Base-by-base conservation (phyloP, 108 stramenopile genomes). In the Nitzschia inconspicua region DNA sequence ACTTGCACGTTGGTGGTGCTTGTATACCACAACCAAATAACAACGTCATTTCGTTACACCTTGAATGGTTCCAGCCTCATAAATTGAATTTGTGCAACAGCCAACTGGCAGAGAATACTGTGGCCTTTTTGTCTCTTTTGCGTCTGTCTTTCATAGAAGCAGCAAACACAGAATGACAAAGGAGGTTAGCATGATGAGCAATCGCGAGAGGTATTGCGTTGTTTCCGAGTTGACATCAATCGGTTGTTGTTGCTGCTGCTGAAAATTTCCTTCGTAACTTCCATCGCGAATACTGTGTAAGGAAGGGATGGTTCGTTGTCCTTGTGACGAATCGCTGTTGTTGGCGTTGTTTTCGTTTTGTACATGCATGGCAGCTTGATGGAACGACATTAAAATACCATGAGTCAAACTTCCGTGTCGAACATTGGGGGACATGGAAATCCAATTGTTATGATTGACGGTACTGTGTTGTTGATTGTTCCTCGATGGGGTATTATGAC, bases 161-260 rank as follows among this genome's bases (percentile, higher is more conserved):
- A 93, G 31, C 14, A 93, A 70, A 56, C 91, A 91, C 6, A 88
- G 34, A 9, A 89, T 53, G n/a, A 89, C 86, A 77, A 86, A 89
- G 8, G 79, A 81, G 0, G 83, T 82, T 3, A 93, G 62, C 63
- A 84, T 70, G 28, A 87, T 64, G 31, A 93, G 64, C 8, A 93
- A 47, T 6, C 85, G 63, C 1, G 88, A 84, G 37, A 93, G 56
- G 47, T 80, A 88, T 28, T 78, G 77, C 5, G 82, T 72, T 2
- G 71, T 63, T 20, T 60, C 47, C 26, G 65, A 49, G 25, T 68
- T 31, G 14, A 52, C 20, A 25, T 70, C 64, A n/a, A 47, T 16
- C 60, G 5, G 19, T 13, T 36, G 27, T 27, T 61, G 27, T 8
- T 42, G 32, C 6, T n/a, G 8, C 6, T 39, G n/a, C n/a, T 10